A percentile compares a stretch with the other conserved stretches of the same genome.
phyloP scores from a whole-genome alignment of 768 basidiomycete genomes.

The Pluteus cervinus region DNA sequence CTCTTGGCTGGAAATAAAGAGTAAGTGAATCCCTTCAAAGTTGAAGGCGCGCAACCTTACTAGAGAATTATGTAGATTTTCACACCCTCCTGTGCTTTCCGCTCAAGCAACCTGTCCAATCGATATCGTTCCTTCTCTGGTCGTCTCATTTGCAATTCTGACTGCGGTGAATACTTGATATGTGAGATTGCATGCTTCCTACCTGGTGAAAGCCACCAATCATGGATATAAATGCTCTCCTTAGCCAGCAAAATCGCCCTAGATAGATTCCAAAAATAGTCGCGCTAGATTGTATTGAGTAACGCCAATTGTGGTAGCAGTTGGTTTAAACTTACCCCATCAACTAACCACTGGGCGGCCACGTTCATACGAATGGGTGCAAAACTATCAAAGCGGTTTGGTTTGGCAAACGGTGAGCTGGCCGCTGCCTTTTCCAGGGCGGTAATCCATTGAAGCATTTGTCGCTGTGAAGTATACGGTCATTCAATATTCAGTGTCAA shows the following conservation, averaged over 20 bases:
- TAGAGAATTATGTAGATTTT: slow-evolving; percentile 95
- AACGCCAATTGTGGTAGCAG: not conserved
- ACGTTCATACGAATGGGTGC: slow-evolving; percentile 91
- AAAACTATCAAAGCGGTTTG: slow-evolving; percentile 91
- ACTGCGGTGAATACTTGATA: not conserved
- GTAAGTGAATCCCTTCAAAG: slow-evolving; percentile 5
- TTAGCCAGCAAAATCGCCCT: slow-evolving; percentile 86
- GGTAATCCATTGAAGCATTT: slow-evolving; percentile 97
- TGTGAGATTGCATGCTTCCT: slow-evolving; percentile 4
- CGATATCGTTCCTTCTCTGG: slow-evolving; percentile 83
- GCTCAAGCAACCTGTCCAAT: slow-evolving; percentile 77
- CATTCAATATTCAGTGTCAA: not conserved
- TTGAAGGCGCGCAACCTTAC: slow-evolving; percentile 36
- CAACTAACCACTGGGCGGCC: slow-evolving; percentile 96
- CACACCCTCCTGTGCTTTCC: slow-evolving; percentile 93
- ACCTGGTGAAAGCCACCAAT: slow-evolving; percentile 98
- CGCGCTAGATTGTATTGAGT: slow-evolving; percentile 50
- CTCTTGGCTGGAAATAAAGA: slow-evolving; percentile 64
- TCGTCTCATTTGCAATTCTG: slow-evolving; percentile 79
- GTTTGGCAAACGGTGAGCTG: slow-evolving; percentile 69
- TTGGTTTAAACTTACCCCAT: slow-evolving; percentile 65
- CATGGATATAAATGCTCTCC: slow-evolving; percentile 90
- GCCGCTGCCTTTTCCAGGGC: slow-evolving; percentile 77
- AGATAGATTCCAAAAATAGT: slow-evolving; percentile 97
- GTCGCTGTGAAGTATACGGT: slow-evolving; percentile 44